Evolutionary conservation across 2,329 filamentous ascomycete genomes (phyloP).

Genomic region (Alternaria consortialis): DNA sequence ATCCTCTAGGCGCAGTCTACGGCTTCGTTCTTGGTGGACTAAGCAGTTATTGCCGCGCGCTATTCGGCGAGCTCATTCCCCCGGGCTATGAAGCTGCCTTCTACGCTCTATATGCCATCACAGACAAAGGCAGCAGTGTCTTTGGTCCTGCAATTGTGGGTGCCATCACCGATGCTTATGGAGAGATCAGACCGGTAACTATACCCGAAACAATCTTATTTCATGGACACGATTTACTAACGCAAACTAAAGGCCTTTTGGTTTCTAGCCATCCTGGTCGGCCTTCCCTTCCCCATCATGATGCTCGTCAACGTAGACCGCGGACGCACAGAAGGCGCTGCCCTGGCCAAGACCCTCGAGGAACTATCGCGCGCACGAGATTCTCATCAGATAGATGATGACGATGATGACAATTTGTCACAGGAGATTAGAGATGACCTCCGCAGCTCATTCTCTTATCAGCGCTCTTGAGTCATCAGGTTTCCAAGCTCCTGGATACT

Average conservation of each 20-base stretch:
- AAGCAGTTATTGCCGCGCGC: conserved; percentile 87
- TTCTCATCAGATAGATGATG: conserved; percentile 9
- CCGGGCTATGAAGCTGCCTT: conserved; percentile 95
- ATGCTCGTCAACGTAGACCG: conserved; percentile 82
- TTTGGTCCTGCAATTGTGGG: conserved; percentile 96
- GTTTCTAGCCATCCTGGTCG: conserved; percentile 87
- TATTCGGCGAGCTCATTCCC: conserved; percentile 93
- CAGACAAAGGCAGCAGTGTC: conserved; percentile 92
- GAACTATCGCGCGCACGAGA: conserved; percentile 27
- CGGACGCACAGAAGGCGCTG: conserved; percentile 54
- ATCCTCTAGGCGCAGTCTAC: conserved; percentile 87
- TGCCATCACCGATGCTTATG: conserved; percentile 79
- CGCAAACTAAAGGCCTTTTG: conserved; percentile 71
- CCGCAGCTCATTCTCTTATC: conserved; percentile 29
- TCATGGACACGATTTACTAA: background rate
- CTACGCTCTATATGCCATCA: conserved; percentile 95
- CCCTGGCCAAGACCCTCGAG: conserved; percentile 51
- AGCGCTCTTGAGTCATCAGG: conserved; percentile 15
- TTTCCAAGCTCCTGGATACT: background rate
- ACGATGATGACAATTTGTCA: conserved; percentile 20
- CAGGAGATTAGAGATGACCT: conserved; percentile 24
- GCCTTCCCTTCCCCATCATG: conserved; percentile 83
- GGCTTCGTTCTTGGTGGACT: conserved; percentile 94
- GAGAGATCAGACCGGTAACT: conserved; percentile 58
- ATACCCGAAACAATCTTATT: background rate